Evolutionary conservation across 1,284 basidiomycete species (phyloP), one percentile per base, ranked within the genome.

Genomic region (Abortiporus biennis): DNA sequence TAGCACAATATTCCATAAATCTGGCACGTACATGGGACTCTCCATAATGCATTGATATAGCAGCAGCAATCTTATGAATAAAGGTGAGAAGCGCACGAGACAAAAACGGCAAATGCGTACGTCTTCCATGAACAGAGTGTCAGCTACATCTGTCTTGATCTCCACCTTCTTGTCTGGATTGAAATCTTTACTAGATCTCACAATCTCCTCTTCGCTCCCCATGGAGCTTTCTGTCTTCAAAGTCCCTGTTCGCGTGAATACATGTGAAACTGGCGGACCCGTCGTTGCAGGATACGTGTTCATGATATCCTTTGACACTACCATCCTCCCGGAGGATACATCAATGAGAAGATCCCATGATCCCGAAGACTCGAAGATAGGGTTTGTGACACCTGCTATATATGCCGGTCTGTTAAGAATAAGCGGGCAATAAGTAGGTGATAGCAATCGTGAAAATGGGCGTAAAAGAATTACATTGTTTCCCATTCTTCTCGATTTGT

Each of bases 341-440:
- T 97, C 92, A 61, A 92, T 88, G 29, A 97, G 69, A 1, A 99
- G 70, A 61, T 99, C 94, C 95, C 95, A 99, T 13, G 78, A 74
- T 1, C 81, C 80, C 0, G 86, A 78, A 6, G 86, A 75, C 55
- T 94, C 91, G 59, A 97, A 97, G 23, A 95, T 91, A 1, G 94
- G 94, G 57, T 99, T 98, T 3, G 91, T 95, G 1, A 97, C 93
- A 2, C 94, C 94, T 4, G 93, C 94, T 43, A 99, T 92, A 60
- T 86, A 99, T 9, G 89, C 92, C 3, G 87, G 80, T 37, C 88
- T 90, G 47, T 25, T 37, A 12, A 32, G 3, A 15, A 24, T 24
- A 9, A 30, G 30, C 21, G n/a, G 11, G 23, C 13, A n/a, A 31
- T 27, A 25, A 6, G 32, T 19, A n/a, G 25, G 27, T 27, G 29